Base-by-base conservation (phyloP, 176 grass and related monocot genomes). In the Coix lacrymajobi region DNA sequence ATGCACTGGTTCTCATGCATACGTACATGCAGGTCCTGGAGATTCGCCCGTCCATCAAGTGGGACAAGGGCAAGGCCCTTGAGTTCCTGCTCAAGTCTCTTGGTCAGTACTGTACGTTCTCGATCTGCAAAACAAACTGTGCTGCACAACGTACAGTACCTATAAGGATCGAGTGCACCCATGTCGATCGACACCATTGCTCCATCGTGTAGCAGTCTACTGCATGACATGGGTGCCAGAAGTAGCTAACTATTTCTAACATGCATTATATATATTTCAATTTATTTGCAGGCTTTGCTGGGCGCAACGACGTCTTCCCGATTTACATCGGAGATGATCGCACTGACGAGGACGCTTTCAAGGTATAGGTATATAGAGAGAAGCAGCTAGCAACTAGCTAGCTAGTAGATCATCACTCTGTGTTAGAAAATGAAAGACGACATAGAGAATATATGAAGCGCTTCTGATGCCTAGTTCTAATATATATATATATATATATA, bases 321-420 rank as follows among this genome's bases (percentile, higher is more conserved):
- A 88, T 97, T 48, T 97, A 97, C 78, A 95, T 97, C 16, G 95
- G 95, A 28, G 95, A 97, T 62, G 95, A 97, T 65, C 92, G 90
- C 69, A 97, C 95, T 1, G 95, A 97, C 4, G 92, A 97, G 81
- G 95, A 97, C 20, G 95, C 95, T 4, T 97, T 97, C 70, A 94
- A 97, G 74, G 94, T 97, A 93, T 20, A 19, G 2, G 8, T 20
- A 3, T n/a, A n/a, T n/a, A n/a, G n/a, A n/a, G n/a, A n/a, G n/a
- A n/a, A n/a, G n/a, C n/a, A n/a, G n/a, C n/a, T n/a, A n/a, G n/a
- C n/a, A n/a, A n/a, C n/a, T n/a, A n/a, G n/a, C n/a, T n/a, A n/a
- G n/a, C n/a, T n/a, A n/a, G n/a, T n/a, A n/a, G n/a, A n/a, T n/a
- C n/a, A n/a, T n/a, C n/a, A n/a, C n/a, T n/a, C n/a, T n/a, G n/a